phyloP scores from a whole-genome alignment of 2,329 filamentous ascomycete genomes.

The Beauveria australis region DNA sequence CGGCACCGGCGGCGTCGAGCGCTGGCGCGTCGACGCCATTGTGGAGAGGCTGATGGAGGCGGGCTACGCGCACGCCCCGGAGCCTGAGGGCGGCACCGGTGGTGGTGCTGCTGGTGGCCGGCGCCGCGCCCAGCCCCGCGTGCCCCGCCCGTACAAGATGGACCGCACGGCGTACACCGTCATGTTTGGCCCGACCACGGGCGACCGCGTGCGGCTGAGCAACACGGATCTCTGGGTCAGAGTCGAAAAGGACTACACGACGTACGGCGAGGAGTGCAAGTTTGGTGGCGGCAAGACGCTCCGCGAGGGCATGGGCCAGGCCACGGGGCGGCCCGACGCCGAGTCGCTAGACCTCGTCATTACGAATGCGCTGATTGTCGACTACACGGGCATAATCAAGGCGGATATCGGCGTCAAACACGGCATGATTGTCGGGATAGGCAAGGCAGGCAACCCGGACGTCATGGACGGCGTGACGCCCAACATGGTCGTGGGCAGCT shows the following conservation, averaged over 20 bases:
- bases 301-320: constrained; percentile 92
- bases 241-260: constrained; percentile 78
- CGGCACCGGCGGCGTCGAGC: constrained; percentile 64
- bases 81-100: constrained; percentile 57
- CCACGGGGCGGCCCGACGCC: constrained; percentile 62
- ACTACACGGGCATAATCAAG: constrained; percentile 91
- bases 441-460: constrained; percentile 95
- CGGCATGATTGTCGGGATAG: constrained; percentile 78
- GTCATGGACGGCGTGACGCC: constrained; percentile 82
- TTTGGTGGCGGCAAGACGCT: constrained; percentile 94
- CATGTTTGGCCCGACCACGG: constrained; percentile 91
- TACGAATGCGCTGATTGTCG: constrained; percentile 81
- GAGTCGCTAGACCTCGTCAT: constrained; percentile 78
- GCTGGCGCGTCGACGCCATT: constrained; percentile 55
- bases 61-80: constrained; percentile 76
- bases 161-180: constrained; percentile 68
- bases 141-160: constrained; percentile 75
- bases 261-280: constrained; percentile 87
- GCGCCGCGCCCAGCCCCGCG: constrained; percentile 74
- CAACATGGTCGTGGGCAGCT: constrained; percentile 73
- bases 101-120: constrained; percentile 77
- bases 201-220: constrained; percentile 75
- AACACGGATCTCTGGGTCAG: constrained; percentile 83
- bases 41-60: constrained; percentile 57
- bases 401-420: constrained; percentile 91